Evolutionary conservation across 768 basidiomycete genomes (phyloP), one percentile per base, ranked within the genome.

Genomic region (Trametes cinnabarina): DNA sequence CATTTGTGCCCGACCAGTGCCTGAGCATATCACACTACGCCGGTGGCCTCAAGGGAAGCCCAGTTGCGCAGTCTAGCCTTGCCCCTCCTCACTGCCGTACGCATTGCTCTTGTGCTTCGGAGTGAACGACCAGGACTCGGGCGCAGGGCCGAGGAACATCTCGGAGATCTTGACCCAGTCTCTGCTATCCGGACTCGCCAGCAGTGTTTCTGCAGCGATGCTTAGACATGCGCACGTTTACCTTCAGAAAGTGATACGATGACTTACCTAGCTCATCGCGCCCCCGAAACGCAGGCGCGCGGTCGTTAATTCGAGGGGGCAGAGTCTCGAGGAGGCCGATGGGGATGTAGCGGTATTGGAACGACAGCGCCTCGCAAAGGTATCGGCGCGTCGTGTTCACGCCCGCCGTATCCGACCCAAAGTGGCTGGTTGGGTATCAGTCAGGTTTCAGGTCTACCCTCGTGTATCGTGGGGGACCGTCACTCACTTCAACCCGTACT

Each of bases 41-140:
- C n/a, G n/a, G n/a, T n/a, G n/a, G n/a, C n/a, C n/a, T n/a, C n/a
- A n/a, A n/a, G n/a, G n/a, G n/a, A n/a, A n/a, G n/a, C n/a, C n/a
- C n/a, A n/a, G n/a, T n/a, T n/a, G n/a, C n/a, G n/a, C n/a, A n/a
- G 15, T 40, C 19, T 28, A 84, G 6, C 83, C 90, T 65, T 90
- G 87, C 55, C 76, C 80, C 55, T 87, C 87, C 28, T 81, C 80
- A 20, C 55, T 60, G 9, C 74, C 77, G 69, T 85, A 79, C 1
- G 90, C 76, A 69, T 97, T 98, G 62, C 92, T 94, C 74, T 92
- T 95, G 74, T 98, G 95, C 72, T 97, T 98, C 2, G 95, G 94
- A 14, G 83, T 85, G 73, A 97, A 98, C 7, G 75, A 74, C 86
- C 92, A 96, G 3, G 82, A 76, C 58, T 90, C 90, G 1, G 92